Percentiles rank a stretch among this genome's conserved stretches.
These are phyloP conservation scores for Vaccinium vitisidaea DNA, from an alignment of 148 eudicot genomes.

Conservation along the genomic window DNA sequence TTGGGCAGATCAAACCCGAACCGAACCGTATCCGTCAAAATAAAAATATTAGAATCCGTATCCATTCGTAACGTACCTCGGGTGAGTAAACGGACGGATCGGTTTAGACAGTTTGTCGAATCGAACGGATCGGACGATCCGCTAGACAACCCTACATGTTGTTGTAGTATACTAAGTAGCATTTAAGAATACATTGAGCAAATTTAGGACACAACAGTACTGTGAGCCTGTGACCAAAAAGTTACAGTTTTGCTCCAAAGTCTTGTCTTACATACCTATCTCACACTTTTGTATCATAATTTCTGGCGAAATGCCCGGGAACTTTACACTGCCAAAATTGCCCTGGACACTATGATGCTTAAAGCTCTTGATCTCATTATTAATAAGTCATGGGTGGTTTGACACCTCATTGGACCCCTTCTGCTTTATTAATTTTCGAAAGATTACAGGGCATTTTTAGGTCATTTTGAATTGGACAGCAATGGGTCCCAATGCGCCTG, in stretches of 20 bases:
- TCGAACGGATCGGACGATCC: too few relatives aligned
- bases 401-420: slow-evolving; percentile 4
- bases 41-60: too few relatives aligned
- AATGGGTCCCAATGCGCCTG: background rate
- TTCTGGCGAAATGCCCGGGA: slow-evolving; percentile 15
- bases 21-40: too few relatives aligned
- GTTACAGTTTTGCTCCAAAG: slow-evolving; percentile 3
- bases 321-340: background rate
- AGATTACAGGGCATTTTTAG: background rate
- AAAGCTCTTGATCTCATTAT: slow-evolving; percentile 5
- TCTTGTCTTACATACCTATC: background rate
- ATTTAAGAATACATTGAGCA: background rate
- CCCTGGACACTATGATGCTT: background rate
- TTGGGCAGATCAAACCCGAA: too few relatives aligned
- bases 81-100: too few relatives aligned
- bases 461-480: background rate
- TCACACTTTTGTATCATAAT: background rate
- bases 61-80: too few relatives aligned
- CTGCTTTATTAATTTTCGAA: background rate
- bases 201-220: background rate
- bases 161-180: background rate
- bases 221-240: background rate
- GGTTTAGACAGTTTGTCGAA: too few relatives aligned
- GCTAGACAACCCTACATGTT: too few relatives aligned
- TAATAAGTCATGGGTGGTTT: background rate